These are phyloP conservation scores for Pleurotus tuber-regium DNA, from an alignment of 768 basidiomycete genomes.

Conservation along the genomic window DNA sequence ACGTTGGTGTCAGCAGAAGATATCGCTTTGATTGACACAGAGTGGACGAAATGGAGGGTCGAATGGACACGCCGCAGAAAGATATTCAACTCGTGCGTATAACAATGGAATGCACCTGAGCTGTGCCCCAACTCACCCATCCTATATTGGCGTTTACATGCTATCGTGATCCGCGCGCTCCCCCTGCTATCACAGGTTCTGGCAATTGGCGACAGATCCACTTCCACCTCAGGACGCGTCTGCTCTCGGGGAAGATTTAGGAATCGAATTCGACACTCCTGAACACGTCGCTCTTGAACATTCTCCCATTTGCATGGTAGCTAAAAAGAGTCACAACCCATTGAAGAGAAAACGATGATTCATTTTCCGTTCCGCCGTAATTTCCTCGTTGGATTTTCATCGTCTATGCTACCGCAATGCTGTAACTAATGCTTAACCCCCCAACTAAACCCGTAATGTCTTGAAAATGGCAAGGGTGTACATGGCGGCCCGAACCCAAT, in stretches of 20 bases:
- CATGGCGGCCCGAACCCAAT: too few relatives aligned
- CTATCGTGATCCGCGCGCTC: conserved; percentile 4
- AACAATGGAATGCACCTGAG: neutral
- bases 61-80: conserved; percentile 81
- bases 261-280: conserved; percentile 72
- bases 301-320: conserved; percentile 49
- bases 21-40: conserved; percentile 60
- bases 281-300: conserved; percentile 70
- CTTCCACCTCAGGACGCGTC: conserved; percentile 63
- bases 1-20: conserved; percentile 72
- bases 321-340: conserved; percentile 26
- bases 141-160: neutral
- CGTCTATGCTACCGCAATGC: too few relatives aligned
- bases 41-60: conserved; percentile 77
- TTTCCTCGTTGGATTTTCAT: too few relatives aligned
- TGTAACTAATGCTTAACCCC: too few relatives aligned
- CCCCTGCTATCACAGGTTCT: conserved; percentile 49
- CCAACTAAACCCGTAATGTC: too few relatives aligned
- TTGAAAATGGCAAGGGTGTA: too few relatives aligned
- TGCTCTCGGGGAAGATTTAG: conserved; percentile 73
- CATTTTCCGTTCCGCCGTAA: too few relatives aligned
- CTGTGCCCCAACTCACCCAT: neutral
- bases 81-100: conserved; percentile 68
- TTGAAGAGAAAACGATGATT: conserved; percentile 53
- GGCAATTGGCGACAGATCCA: conserved; percentile 68